phyloP scores from a whole-genome alignment of 202 grass and related monocot species.

The Setaria italica region DNA sequence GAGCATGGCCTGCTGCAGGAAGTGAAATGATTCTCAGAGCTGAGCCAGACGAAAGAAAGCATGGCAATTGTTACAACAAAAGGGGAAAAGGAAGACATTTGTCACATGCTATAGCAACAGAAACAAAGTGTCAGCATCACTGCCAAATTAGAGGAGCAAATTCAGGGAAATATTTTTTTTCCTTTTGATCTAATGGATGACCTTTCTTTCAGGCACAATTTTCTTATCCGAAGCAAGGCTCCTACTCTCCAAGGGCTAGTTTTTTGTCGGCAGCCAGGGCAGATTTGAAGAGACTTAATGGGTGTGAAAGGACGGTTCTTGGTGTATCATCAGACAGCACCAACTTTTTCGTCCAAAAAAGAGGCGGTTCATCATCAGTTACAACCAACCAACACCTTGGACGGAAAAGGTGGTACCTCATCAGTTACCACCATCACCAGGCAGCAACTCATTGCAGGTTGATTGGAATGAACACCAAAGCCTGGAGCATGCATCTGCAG shows the following conservation, averaged over 20 bases:
- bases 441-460: constrained; percentile 39
- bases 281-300: constrained; percentile 33
- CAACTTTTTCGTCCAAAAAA: constrained; percentile 26
- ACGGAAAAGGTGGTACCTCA: neutral
- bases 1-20: constrained; percentile 60
- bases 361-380: neutral
- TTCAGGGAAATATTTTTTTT: neutral
- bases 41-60: constrained; percentile 9
- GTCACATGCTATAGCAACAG: constrained; percentile 34
- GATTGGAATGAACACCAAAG: constrained; percentile 15
- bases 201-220: neutral
- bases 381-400: constrained; percentile 29
- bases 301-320: neutral
- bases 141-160: constrained; percentile 33
- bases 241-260: constrained; percentile 16
- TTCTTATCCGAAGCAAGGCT: constrained; percentile 31
- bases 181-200: constrained; percentile 13
- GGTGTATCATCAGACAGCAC: neutral
- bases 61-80: constrained; percentile 25
- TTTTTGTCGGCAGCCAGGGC: constrained; percentile 35
- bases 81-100: constrained; percentile 2
- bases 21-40: constrained; percentile 43
- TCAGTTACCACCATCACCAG: constrained; percentile 5
- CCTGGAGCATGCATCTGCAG: constrained; percentile 21
- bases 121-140: constrained; percentile 46